Base-by-base conservation (phyloP, 805 yeast genomes). In the Starmerella davenportii region DNA sequence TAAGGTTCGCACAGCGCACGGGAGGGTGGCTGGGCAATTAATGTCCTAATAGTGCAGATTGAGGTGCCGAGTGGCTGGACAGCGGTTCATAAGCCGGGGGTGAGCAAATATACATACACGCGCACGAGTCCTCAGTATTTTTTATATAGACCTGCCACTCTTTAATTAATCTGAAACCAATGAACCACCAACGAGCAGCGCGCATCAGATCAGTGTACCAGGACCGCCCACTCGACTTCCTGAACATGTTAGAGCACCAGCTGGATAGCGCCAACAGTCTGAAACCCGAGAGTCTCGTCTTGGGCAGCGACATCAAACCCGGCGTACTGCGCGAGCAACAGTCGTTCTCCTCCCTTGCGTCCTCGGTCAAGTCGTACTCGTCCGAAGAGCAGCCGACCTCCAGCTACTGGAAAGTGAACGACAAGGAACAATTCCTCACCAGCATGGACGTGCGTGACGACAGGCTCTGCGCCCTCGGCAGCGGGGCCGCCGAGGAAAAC, bases 391-490 rank as follows among this genome's bases (percentile, higher is more conserved):
- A 14, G 11, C 46, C 47, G 1, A 37, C 44, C 15, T 43, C 47
- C 14, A 43, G 51, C 30, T 57, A 61, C 44, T 60, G 63, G 64
- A 46, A 47, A 32, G 56, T 62, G 2, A 65, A 65, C 1, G 66
- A 62, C 42, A 34, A 46, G 21, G 34, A 46, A 11, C 45, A 50
- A 31, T 57, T 55, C 37, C 46, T 62, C 25, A 57, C 64, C 0
- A 45, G 58, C 4, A 40, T 62, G 3, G 62, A 61, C 1, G 45
- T 55, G 13, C 62, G 60, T 36, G 54, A 52, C 28, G 43, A 51
- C 5, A 50, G 51, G n/a, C 51, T 65, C 4, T 52, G 74, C 37
- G 78, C 77, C 2, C 63, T 72, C n/a, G 66, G 74, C 4, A 65
- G 72, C 40, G 77, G 72, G 4, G 61, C 64, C 36, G 35, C 46